These are phyloP conservation scores for Trichophyton benhamiae DNA, from an alignment of 2,329 filamentous ascomycete genomes.

Conservation along the genomic window DNA sequence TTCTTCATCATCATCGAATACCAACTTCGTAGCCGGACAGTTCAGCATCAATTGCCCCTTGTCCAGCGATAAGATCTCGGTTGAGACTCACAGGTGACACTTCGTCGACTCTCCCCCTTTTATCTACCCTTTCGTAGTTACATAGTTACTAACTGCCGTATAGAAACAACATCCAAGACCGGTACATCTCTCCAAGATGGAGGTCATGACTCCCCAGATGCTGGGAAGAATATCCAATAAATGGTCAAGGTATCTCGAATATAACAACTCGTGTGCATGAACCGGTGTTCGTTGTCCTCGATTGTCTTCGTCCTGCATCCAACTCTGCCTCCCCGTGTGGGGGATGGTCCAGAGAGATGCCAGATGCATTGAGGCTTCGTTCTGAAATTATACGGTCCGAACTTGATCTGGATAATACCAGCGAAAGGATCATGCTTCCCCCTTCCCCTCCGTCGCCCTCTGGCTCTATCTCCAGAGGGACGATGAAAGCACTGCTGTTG, in stretches of 20 bases:
- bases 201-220: conserved; percentile 29
- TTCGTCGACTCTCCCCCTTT: background rate
- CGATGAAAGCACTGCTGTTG: conserved; percentile 14
- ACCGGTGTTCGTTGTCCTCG: conserved; percentile 47
- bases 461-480: conserved; percentile 17
- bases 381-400: conserved; percentile 73
- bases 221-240: conserved; percentile 25
- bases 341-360: conserved; percentile 13
- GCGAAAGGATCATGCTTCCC: conserved; percentile 97
- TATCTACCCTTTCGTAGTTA: background rate
- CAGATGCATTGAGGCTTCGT: conserved; percentile 19
- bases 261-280: conserved; percentile 42
- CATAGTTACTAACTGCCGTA: background rate
- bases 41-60: background rate
- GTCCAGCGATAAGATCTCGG: background rate
- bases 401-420: conserved; percentile 99
- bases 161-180: conserved; percentile 4
- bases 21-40: background rate
- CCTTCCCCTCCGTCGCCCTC: conserved; percentile 26
- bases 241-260: conserved; percentile 40
- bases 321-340: conserved; percentile 13
- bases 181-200: conserved; percentile 21
- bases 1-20: background rate
- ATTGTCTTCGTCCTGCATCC: conserved; percentile 18
- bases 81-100: conserved; percentile 1